Base-by-base conservation (phyloP, 2,329 filamentous ascomycete genomes). In the Exophiala bonariae region DNA sequence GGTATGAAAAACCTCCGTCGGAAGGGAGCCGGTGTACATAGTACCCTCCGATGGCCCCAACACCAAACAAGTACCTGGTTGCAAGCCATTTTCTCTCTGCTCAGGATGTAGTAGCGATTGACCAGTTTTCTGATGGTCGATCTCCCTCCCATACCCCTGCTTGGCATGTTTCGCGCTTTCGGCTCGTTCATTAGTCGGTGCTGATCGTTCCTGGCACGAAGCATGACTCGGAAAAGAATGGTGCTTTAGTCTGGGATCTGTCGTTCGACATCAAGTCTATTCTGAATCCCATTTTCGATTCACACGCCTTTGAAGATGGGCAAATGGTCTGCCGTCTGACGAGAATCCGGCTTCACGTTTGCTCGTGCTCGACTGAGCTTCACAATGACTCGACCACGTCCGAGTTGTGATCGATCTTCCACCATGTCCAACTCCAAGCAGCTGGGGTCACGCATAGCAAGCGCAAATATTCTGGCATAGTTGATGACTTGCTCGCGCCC, bases 381-480 rank as follows among this genome's bases (percentile, higher is more conserved):
- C 47, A 59, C 2, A 19, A 55, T 45, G 7, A 59, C 38, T 2
- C 52, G 44, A 22, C 56, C 56, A 10, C 50, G 44, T 4, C 52
- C 55, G 17, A 59, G 37, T 19, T 53, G 49, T 17, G 30, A 50
- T 20, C 49, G 37, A 41, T 59, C 52, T 30, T 59, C 56, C 11
- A 50, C 11, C 18, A 59, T 28, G 18, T 40, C 35, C 16, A 54
- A 39, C 17, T 35, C 40, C 14, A 17, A 38, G 16, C 28, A 30
- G 10, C 9, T 37, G 4, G n/a, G 20, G 16, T 36, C 31, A 19
- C 45, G 39, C 56, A 59, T 59, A 14, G 40, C 49, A 30, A 41
- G 20, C 31, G 47, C 45, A 28, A 57, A 41, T 9, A 47, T n/a
- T 31, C 39, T 32, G 19, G 56, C 52, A 42, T 55, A 59, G n/a